Evolutionary conservation across 768 basidiomycete genomes (phyloP).

Genomic region (Cubamyces lactineus): DNA sequence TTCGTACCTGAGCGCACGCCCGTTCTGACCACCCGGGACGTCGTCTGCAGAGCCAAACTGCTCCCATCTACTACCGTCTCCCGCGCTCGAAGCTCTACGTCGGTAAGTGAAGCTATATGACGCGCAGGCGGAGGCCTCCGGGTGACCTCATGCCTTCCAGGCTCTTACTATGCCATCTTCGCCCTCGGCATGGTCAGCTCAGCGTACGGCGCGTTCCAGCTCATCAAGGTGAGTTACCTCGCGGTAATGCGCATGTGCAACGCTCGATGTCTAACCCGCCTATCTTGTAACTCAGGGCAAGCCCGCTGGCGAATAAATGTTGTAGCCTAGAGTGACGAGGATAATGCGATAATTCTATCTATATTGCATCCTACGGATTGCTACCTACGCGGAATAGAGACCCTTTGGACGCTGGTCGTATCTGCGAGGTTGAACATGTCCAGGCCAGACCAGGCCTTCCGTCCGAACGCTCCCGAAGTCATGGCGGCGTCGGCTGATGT

Average conservation of each 20-base stretch:
- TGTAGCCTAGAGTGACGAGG: conserved; percentile 9
- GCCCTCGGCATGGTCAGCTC: conserved; percentile 57
- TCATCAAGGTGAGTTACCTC: conserved; percentile 42
- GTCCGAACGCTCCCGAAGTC: conserved; percentile 9
- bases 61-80: conserved; percentile 60
- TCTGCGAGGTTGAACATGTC: background rate
- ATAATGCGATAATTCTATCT: conserved; percentile 12
- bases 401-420: no score
- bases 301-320: conserved; percentile 30
- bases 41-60: conserved; percentile 42
- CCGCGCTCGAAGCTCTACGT: conserved; percentile 68
- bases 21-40: background rate
- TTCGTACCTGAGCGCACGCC: background rate
- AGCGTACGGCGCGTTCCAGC: conserved; percentile 49
- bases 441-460: background rate
- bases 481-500: background rate
- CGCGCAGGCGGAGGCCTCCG: background rate
- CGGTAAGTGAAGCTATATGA: conserved; percentile 45
- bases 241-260: background rate
- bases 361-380: background rate
- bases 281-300: conserved; percentile 27
- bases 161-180: conserved; percentile 57
- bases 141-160: conserved; percentile 38
- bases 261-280: background rate
- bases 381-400: background rate